Evolutionary conservation across 495 filamentous ascomycete genomes (phyloP).

Genomic region (Hypoxylon intermedium): DNA sequence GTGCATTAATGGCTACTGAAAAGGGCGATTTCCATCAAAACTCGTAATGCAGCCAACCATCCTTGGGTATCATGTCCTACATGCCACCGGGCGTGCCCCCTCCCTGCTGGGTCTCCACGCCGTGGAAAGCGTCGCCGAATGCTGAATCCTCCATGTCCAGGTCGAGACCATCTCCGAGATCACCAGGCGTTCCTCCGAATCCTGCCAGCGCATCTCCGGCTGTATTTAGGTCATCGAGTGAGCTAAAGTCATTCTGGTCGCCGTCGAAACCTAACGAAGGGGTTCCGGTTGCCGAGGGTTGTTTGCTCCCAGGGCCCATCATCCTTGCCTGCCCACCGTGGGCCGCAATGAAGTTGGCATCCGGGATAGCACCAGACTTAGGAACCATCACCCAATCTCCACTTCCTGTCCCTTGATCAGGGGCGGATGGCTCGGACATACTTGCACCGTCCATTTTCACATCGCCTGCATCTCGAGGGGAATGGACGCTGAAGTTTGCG

Average conservation of each 20-base stretch:
- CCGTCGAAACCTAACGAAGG: slow-evolving; percentile 49
- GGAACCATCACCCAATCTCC: slow-evolving; percentile 65
- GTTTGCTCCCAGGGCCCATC: slow-evolving; percentile 41
- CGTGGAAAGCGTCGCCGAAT: slow-evolving; percentile 65
- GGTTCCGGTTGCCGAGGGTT: slow-evolving; percentile 48
- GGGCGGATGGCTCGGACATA: slow-evolving; percentile 35
- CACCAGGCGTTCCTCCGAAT: slow-evolving; percentile 50
- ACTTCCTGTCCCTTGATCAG: slow-evolving; percentile 52
- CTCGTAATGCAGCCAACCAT: not conserved
- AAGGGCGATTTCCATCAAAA: too few species aligned
- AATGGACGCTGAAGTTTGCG: slow-evolving; percentile 47
- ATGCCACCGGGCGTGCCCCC: slow-evolving; percentile 38
- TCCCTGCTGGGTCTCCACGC: slow-evolving; percentile 46
- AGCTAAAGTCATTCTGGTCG: slow-evolving; percentile 60
- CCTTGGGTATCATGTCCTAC: slow-evolving; percentile 32
- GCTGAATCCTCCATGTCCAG: slow-evolving; percentile 62
- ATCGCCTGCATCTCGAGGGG: slow-evolving; percentile 42
- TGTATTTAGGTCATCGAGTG: slow-evolving; percentile 59
- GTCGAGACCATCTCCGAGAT: slow-evolving; percentile 51
- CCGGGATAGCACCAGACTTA: slow-evolving; percentile 49
- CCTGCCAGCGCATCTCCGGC: slow-evolving; percentile 56
- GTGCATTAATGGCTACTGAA: too few species aligned
- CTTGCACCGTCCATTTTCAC: slow-evolving; percentile 49
- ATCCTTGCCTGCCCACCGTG: slow-evolving; percentile 16
- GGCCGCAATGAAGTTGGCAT: slow-evolving; percentile 27